These are phyloP conservation scores for Exophiala mesophila DNA, from an alignment of 2,329 filamentous ascomycete species.

Conservation along the genomic window DNA sequence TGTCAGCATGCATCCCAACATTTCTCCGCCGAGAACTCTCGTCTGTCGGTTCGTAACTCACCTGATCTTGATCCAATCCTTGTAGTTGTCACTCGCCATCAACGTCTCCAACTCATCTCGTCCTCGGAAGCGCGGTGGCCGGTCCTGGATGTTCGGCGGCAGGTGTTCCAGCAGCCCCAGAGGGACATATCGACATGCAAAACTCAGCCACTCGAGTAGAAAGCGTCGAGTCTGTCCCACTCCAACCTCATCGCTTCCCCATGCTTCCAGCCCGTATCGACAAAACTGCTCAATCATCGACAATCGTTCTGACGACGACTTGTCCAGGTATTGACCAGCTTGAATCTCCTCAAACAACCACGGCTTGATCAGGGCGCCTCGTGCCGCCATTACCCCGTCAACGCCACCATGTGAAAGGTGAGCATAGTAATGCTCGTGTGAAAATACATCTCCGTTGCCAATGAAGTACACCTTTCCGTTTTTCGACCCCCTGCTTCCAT, in stretches of 20 bases:
- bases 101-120: constrained; percentile 92
- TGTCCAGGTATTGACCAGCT: constrained; percentile 88
- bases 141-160: constrained; percentile 82
- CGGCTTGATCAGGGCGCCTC: constrained; percentile 92
- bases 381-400: constrained; percentile 95
- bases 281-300: constrained; percentile 82
- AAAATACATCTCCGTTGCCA: constrained; percentile 95
- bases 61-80: constrained; percentile 99
- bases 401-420: constrained; percentile 73
- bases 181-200: constrained; percentile 86
- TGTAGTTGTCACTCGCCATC: constrained; percentile 83
- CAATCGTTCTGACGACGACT: constrained; percentile 81
- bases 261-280: constrained; percentile 84
- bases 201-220: constrained; percentile 92
- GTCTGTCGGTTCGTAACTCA: constrained; percentile 53
- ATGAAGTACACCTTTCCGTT: constrained; percentile 75
- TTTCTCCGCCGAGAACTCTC: neutral
- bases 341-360: constrained; percentile 98
- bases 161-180: constrained; percentile 82
- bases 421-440: constrained; percentile 78
- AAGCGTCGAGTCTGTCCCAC: constrained; percentile 88
- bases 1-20: constrained; percentile 6
- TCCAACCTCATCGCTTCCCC: constrained; percentile 93
- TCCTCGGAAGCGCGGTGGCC: constrained; percentile 77
- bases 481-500: constrained; percentile 37